Percentiles rank a stretch among this genome's conserved stretches.
These are phyloP conservation scores for Plasmodium cynomolgi DNA, from an alignment of 169 alveolate genomes.

Conservation along the genomic window DNA sequence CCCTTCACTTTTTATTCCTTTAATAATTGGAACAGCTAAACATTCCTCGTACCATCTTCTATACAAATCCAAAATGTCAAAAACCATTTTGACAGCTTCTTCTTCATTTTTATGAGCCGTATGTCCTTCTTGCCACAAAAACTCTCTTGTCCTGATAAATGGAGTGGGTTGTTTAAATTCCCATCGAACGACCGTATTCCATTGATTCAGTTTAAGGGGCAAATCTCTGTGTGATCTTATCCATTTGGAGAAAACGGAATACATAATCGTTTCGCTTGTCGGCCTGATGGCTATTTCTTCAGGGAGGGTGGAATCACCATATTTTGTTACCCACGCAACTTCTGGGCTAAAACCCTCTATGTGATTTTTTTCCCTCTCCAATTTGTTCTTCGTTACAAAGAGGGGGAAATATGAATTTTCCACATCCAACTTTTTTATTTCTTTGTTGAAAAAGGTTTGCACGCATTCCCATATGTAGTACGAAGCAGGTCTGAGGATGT, in stretches of 20 bases:
- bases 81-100: constrained; percentile 95
- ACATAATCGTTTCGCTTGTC: constrained; percentile 99
- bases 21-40: constrained; percentile 98
- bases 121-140: constrained; percentile 99
- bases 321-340: constrained; percentile 99
- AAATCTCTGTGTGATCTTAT: constrained; percentile 98
- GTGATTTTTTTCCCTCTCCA: constrained; percentile 97
- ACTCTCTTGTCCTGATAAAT: constrained; percentile 99
- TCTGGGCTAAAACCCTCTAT: constrained; percentile 99
- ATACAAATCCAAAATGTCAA: constrained; percentile 92
- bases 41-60: constrained; percentile 95
- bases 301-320: constrained; percentile 94
- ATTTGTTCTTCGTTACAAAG: constrained; percentile 94
- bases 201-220: constrained; percentile 97
- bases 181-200: constrained; percentile 99
- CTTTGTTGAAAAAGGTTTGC: constrained; percentile 92
- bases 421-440: constrained; percentile 90
- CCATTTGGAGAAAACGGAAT: constrained; percentile 99
- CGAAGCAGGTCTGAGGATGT: constrained; percentile 97
- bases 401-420: constrained; percentile 96
- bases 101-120: constrained; percentile 98
- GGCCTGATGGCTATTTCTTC: constrained; percentile 99
- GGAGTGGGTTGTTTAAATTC: constrained; percentile 99
- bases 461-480: constrained; percentile 98
- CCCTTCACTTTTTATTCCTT: constrained; percentile 96